Evolutionary conservation across 2,329 filamentous ascomycete species (phyloP).

Genomic region (Dactylella cylindrospora): DNA sequence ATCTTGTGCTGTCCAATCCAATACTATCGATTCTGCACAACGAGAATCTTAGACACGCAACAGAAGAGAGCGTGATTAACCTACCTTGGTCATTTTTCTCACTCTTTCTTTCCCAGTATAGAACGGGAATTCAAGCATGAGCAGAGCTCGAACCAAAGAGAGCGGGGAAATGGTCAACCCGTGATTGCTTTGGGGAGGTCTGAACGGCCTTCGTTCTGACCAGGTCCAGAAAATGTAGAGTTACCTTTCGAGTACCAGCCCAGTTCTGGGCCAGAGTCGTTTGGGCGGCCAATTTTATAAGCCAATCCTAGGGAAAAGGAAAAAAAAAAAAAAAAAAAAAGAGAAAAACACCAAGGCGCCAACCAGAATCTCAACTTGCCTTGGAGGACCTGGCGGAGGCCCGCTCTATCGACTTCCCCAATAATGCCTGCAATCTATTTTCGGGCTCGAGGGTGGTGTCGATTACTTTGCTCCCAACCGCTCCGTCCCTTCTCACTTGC

Average conservation of each 20-base stretch:
- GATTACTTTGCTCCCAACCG: constrained; percentile 23
- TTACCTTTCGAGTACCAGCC: constrained; percentile 39
- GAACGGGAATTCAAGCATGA: constrained; percentile 18
- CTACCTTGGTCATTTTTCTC: constrained; percentile 31
- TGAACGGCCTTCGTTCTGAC: constrained; percentile 25
- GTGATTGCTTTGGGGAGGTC: constrained; percentile 38
- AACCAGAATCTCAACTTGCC: constrained; percentile 40
- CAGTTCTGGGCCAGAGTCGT: constrained; percentile 7
- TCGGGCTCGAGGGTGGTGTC: constrained; percentile 16
- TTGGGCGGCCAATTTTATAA: constrained; percentile 23
- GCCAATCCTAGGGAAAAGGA: too few relatives aligned
- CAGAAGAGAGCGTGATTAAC: constrained; percentile 42
- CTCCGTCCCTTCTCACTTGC: constrained; percentile 17
- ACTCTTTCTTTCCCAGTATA: constrained; percentile 27
- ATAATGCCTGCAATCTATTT: constrained; percentile 35
- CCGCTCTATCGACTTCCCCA: too few relatives aligned
- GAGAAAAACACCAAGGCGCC: constrained; percentile 32
- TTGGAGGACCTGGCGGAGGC: constrained; percentile 15
- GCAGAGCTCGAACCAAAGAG: constrained; percentile 43
- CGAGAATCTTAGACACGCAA: constrained; percentile 33
- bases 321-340: too few relatives aligned
- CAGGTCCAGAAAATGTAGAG: constrained; percentile 28
- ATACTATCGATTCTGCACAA: constrained; percentile 44
- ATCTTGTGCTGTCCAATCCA: constrained; percentile 41
- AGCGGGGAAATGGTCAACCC: constrained; percentile 29